These are phyloP conservation scores for Lactarius tabidus DNA, from an alignment of 768 basidiomycete species.

Conservation along the genomic window DNA sequence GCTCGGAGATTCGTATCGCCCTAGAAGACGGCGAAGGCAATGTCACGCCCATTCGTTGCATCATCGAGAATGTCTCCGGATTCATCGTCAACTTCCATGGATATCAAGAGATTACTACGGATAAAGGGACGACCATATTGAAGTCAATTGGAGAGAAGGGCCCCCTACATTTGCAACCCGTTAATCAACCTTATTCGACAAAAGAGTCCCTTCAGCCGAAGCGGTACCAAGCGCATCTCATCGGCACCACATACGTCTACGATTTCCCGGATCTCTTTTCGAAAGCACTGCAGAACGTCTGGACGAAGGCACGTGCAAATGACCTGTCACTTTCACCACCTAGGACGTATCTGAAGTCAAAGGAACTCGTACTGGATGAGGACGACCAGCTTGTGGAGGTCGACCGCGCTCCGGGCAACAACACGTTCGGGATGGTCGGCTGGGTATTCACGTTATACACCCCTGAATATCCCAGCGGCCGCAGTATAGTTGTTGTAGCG, in stretches of 20 bases:
- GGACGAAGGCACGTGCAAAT: slow-evolving; percentile 65
- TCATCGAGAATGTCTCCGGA: slow-evolving; percentile 98
- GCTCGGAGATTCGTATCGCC: slow-evolving; percentile 93
- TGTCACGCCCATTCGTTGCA: slow-evolving; percentile 91
- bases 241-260: slow-evolving; percentile 98
- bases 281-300: slow-evolving; percentile 91
- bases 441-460: slow-evolving; percentile 94
- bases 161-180: slow-evolving; percentile 92
- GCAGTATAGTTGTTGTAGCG: slow-evolving; percentile 83
- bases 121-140: slow-evolving; percentile 90
- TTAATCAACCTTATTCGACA: slow-evolving; percentile 89
- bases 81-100: slow-evolving; percentile 98
- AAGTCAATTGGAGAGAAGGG: slow-evolving; percentile 99
- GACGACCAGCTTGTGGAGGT: slow-evolving; percentile 88
- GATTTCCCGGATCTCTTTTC: slow-evolving; percentile 99
- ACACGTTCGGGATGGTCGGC: slow-evolving; percentile 94
- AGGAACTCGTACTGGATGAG: slow-evolving; percentile 93
- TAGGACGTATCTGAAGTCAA: slow-evolving; percentile 73
- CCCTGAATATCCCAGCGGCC: slow-evolving; percentile 88
- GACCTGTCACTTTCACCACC: slow-evolving; percentile 70
- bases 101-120: slow-evolving; percentile 96
- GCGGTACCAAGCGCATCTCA: slow-evolving; percentile 96
- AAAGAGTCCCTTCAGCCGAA: slow-evolving; percentile 98
- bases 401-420: slow-evolving; percentile 88
- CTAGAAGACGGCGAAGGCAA: slow-evolving; percentile 95